Evolutionary conservation across 768 basidiomycete species (phyloP), one percentile per base, ranked within the genome.

Genomic region (Russula brevipes): DNA sequence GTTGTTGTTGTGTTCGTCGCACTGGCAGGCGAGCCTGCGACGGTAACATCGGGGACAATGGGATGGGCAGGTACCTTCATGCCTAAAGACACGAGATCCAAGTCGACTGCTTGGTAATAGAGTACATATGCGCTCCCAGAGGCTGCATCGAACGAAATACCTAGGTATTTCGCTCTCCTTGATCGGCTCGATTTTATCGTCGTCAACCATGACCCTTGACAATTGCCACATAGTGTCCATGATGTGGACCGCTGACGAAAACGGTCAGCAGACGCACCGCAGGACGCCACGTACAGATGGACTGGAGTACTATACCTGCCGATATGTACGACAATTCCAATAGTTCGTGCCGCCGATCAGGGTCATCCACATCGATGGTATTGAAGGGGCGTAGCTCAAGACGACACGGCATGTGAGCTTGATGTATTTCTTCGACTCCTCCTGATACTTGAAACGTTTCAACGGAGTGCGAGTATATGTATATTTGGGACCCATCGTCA

Each of bases 381-480:
- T 99, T 98, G 79, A 98, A 98, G 60, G 98, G 77, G 63, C 96
- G 86, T 45, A 99, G 84, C 73, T 98, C 90, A 66, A 98, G 4
- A 93, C 94, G 55, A 98, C 96, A 24, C 97, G 91, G 73, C 98
- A 98, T 14, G 91, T 84, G 46, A 99, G 85, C 73, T 99, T 99
- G 79, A 94, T 91, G 75, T 95, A 93, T 72, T 85, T 89, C 64
- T 86, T 85, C 2, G 89, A 76, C 68, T 93, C 89, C 74, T 98
- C 96, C 73, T 97, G 94, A 72, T 94, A 97, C 76, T 99, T 99
- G 86, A 99, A 99, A 39, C 97, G 85, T 78, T 99, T 99, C 52
- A 99, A 74, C 98, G 97, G 31, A 99, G 81, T 12, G 96, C 94
- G 30, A 99, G 86, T 42, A 99, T 81, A 72, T 82, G 86, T 42